Evolutionary conservation across 2,329 filamentous ascomycete genomes (phyloP).

Genomic region (Beauveria sp.): DNA sequence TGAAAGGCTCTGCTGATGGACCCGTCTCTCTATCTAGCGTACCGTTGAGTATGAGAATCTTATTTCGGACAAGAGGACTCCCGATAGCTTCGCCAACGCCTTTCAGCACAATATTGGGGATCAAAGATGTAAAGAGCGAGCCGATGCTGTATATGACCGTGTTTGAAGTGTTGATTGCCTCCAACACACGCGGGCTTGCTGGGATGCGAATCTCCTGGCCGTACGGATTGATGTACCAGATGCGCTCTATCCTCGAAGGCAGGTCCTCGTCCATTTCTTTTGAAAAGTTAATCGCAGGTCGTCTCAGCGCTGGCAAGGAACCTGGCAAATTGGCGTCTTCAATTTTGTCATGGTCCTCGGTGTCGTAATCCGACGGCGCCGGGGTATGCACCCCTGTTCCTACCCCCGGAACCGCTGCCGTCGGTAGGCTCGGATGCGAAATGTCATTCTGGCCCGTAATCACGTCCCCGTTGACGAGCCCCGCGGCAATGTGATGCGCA

Average conservation of each 20-base stretch:
- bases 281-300: slow-evolving; percentile 73
- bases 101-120: slow-evolving; percentile 70
- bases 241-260: slow-evolving; percentile 64
- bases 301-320: slow-evolving; percentile 69
- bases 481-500: slow-evolving; percentile 86
- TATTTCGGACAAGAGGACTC: slow-evolving; percentile 45
- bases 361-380: slow-evolving; percentile 33
- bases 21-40: slow-evolving; percentile 82
- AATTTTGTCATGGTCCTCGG: slow-evolving; percentile 53
- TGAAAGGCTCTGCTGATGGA: slow-evolving; percentile 55
- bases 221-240: slow-evolving; percentile 99
- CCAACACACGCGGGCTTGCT: slow-evolving; percentile 73
- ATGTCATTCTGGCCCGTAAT: slow-evolving; percentile 93
- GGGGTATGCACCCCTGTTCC: slow-evolving; percentile 22
- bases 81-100: slow-evolving; percentile 59
- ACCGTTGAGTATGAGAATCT: slow-evolving; percentile 80
- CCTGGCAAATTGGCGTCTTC: slow-evolving; percentile 79
- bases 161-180: slow-evolving; percentile 55
- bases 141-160: slow-evolving; percentile 87
- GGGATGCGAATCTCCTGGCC: slow-evolving; percentile 88
- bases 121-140: slow-evolving; percentile 82
- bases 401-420: slow-evolving; percentile 30
- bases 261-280: slow-evolving; percentile 72
- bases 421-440: slow-evolving; percentile 69
- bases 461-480: slow-evolving; percentile 63